Evolutionary conservation across 495 filamentous ascomycete genomes (phyloP).

Genomic region (Aspergillus carlsbadensis): DNA sequence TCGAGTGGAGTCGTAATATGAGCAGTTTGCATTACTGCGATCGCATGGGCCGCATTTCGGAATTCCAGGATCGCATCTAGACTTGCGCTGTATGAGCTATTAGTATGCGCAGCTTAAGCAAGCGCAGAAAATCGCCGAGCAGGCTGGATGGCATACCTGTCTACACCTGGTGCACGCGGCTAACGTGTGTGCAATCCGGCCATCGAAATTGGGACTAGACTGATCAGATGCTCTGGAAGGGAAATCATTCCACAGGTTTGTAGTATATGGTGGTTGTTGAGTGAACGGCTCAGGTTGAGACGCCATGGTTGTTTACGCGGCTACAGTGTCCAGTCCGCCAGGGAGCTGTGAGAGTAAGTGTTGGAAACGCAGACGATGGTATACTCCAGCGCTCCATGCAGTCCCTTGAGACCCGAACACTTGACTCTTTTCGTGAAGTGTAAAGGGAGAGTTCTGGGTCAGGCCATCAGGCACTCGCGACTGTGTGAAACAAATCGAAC

Average conservation of each 20-base stretch:
- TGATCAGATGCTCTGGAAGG: constrained; percentile 20
- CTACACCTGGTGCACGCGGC: constrained; percentile 86
- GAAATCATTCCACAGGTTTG: constrained; percentile 25
- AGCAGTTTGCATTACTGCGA: constrained; percentile 81
- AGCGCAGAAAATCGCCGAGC: background rate
- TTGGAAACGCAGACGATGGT: background rate
- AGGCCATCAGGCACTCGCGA: constrained; percentile 13
- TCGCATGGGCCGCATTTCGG: constrained; percentile 92
- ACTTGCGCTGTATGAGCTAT: constrained; percentile 67
- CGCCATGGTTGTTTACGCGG: constrained; percentile 21
- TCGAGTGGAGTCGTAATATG: constrained; percentile 87
- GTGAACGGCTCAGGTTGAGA: constrained; percentile 12
- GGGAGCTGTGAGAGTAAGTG: background rate
- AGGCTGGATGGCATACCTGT: constrained; percentile 56
- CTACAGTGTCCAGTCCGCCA: constrained; percentile 3
- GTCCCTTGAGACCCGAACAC: background rate
- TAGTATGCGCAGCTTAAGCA: constrained; percentile 1
- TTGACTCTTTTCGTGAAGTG: background rate
- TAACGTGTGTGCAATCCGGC: constrained; percentile 73
- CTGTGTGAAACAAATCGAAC: constrained; percentile 8
- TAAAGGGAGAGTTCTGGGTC: background rate
- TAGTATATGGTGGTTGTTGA: constrained; percentile 23
- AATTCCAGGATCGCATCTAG: constrained; percentile 86
- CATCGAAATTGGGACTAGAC: constrained; percentile 37
- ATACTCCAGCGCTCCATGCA: constrained; percentile 9